Conservation (phyloP, 257 asterid genomes). For the Rehmannia glutinosa region DNA sequence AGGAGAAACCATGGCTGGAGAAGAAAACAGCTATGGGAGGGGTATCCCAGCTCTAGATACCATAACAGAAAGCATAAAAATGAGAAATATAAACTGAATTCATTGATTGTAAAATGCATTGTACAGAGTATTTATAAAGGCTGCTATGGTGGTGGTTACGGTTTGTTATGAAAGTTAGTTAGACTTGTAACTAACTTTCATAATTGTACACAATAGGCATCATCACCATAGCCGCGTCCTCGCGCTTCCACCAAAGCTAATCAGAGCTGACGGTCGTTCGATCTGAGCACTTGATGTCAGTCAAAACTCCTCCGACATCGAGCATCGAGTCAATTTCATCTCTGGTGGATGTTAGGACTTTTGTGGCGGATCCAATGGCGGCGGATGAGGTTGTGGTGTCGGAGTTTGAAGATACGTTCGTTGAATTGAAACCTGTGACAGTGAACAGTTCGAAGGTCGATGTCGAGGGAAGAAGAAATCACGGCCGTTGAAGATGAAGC, state of each 20-base stretch:
- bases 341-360: slow-evolving; percentile 12
- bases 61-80: too few relatives aligned
- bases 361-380: slow-evolving; percentile 6
- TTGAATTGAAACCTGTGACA: slow-evolving; percentile 39
- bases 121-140: too few relatives aligned
- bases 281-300: slow-evolving; percentile 26
- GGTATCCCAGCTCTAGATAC: too few relatives aligned
- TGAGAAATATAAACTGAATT: too few relatives aligned
- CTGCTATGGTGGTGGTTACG: too few relatives aligned
- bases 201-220: too few relatives aligned
- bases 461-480: slow-evolving; percentile 18
- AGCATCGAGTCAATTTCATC: slow-evolving; percentile 12
- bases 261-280: slow-evolving; percentile 18
- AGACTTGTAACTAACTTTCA: too few relatives aligned
- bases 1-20: too few relatives aligned
- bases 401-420: slow-evolving; percentile 17
- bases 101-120: too few relatives aligned
- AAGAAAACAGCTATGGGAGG: too few relatives aligned
- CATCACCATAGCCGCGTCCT: slow-evolving; percentile 54
- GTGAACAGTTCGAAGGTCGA: slow-evolving; percentile 38
- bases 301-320: slow-evolving; percentile 32
- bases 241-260: slow-evolving; percentile 43
- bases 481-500: slow-evolving; percentile 21
- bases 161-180: too few relatives aligned
- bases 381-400: slow-evolving; percentile 25